phyloP scores from a whole-genome alignment of 805 yeast species.

The Danielia oregonensis region DNA sequence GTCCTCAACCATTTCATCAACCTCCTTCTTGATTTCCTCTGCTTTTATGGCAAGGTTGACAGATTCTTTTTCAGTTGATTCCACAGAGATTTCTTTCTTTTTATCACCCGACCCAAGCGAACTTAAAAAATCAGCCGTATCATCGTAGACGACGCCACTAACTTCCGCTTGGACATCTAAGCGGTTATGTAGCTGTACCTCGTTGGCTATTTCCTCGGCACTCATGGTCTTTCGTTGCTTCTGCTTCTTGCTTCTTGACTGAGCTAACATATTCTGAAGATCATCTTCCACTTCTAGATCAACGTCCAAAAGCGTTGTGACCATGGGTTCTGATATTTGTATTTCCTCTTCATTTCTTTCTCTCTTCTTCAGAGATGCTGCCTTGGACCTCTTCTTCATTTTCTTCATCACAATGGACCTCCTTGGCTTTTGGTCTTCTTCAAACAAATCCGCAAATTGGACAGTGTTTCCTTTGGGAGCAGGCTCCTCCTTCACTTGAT shows the following conservation, averaged over 20 bases:
- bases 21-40: neutral
- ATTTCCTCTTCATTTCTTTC: slow-evolving; percentile 24
- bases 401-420: slow-evolving; percentile 38
- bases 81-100: too few relatives aligned
- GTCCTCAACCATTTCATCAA: neutral
- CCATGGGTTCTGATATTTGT: slow-evolving; percentile 25
- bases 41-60: too few relatives aligned
- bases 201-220: slow-evolving; percentile 36
- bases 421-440: slow-evolving; percentile 12
- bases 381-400: slow-evolving; percentile 35
- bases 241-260: slow-evolving; percentile 26
- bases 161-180: slow-evolving; percentile 15
- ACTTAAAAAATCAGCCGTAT: slow-evolving; percentile 39
- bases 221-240: slow-evolving; percentile 22
- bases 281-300: slow-evolving; percentile 27
- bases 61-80: neutral
- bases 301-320: slow-evolving; percentile 17
- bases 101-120: too few relatives aligned
- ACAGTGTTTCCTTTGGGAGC: neutral
- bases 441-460: neutral
- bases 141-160: slow-evolving; percentile 24
- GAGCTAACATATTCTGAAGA: slow-evolving; percentile 29
- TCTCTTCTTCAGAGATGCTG: slow-evolving; percentile 7
- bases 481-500: neutral
- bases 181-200: slow-evolving; percentile 25